Evolutionary conservation across 192 early-diverging fungal species (phyloP), one percentile per base, ranked within the genome.

Genomic region (Coemansia sp.): DNA sequence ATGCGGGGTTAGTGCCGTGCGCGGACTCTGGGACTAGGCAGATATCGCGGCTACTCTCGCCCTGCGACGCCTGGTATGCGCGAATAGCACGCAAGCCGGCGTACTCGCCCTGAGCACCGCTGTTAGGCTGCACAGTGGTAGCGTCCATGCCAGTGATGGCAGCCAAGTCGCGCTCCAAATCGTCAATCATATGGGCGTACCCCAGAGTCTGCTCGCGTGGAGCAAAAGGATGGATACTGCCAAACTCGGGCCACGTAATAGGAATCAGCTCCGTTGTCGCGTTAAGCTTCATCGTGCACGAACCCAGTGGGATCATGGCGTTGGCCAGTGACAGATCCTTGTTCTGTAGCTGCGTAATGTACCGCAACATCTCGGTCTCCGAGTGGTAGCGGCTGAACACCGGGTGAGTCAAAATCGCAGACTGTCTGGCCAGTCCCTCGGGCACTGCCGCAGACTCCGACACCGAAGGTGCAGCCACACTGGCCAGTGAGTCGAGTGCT

Each of bases 271-370:
- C 95, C 23, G 94, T 94, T 44, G 98, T 98, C 51, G 96, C 96
- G 70, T 99, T 99, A 17, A 99, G 87, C 89, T 99, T 98, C 98
- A 99, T 99, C 65, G 98, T 99, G 87, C 98, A 99, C 45, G 92
- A 94, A 36, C 98, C 98, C 27, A 99, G 87, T 53, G 98, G 94
- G 67, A 99, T 99, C 98, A 99, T 99, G 46, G 98, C 95, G 81
- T 99, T 92, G 60, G 91, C 93, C 59, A 99, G 85, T n/a, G 95
- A 97, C 82, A 99, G 85, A 86, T 99, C 98, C 89, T 97, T 98
- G 88, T 89, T 92, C 85, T 97, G 94, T 34, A 99, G 87, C 69
- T 94, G 89, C 64, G 89, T 87, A 64, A 99, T 92, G 86, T 99
- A 99, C 62, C 98, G 90, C 61, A 99, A 87, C 92, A 99, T 95